Base-by-base conservation (phyloP, 1,139 yeast species). In the Pichia sp. region DNA sequence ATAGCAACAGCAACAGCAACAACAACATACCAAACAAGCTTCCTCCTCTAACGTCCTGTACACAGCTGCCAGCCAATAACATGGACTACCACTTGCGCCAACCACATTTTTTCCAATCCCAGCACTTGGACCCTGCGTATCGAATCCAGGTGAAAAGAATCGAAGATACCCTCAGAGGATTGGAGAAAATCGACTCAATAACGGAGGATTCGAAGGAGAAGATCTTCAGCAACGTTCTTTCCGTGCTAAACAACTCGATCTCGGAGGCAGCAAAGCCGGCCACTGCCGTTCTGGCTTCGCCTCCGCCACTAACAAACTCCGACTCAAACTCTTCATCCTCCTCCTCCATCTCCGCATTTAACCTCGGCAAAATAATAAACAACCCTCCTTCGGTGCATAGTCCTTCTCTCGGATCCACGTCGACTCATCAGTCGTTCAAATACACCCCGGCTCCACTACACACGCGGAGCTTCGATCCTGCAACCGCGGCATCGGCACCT, bases 221-320 rank as follows among this genome's bases (percentile, higher is more conserved):
- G 36, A 53, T 57, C 4, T 56, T 54, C 8, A 54, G 51, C 19
- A 54, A 53, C 31, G 60, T 57, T 7, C 29, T 55, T 15, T 16
- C 19, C 5, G 52, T 53, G 8, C 45, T 57, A 8, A 52, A 56
- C 13, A 53, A 41, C 29, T 51, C 59, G 3, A 36, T 55, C n/a
- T 32, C 16, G 15, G 36, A 53, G 40, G 54, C 47, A 10, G 34
- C 47, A 29, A 6, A 40, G 15, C 30, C 16, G 3, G 29, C 26
- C 13, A 6, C 51, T 15, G 23, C 31, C 13, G 29, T 34, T 19
- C 23, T 19, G 23, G 23, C 23, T 19, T 19, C 23, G 23, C 23
- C 23, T 19, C 23, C 23, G 23, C 23, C 23, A 19, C 23, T 19
- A 19, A 19, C 23, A 19, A 19, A 19, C 36, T 15, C 29, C 48